phyloP scores from a whole-genome alignment of 441 rosid genomes.

The Cnidoscolus chayamansa region DNA sequence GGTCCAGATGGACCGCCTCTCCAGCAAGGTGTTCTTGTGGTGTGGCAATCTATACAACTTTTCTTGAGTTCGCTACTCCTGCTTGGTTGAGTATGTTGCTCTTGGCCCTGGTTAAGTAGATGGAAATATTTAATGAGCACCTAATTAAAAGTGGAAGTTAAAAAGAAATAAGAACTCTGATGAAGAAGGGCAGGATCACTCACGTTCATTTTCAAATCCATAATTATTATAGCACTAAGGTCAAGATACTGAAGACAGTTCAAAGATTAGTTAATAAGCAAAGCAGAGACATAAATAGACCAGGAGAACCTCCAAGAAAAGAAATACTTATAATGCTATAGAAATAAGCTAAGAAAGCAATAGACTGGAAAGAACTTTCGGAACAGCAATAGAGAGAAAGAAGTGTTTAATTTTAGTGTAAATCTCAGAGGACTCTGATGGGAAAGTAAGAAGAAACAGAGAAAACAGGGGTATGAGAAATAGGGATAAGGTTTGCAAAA shows the following conservation, averaged over 20 bases:
- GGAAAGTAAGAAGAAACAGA: not conserved
- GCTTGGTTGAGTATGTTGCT: not conserved
- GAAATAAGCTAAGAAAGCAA: not conserved
- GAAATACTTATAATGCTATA: no score
- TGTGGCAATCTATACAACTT: slow-evolving; percentile 77
- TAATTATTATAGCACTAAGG: not conserved
- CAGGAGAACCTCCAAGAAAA: not conserved
- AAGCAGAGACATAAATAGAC: not conserved
- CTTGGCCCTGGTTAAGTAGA: slow-evolving; percentile 18
- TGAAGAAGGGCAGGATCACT: slow-evolving; percentile 4
- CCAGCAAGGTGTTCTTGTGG: slow-evolving; percentile 89
- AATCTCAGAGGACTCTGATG: not conserved
- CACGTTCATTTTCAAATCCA: slow-evolving; percentile 27
- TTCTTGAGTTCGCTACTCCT: slow-evolving; percentile 36
- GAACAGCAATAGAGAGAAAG: not conserved
- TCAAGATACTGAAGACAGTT: not conserved
- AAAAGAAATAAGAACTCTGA: not conserved
- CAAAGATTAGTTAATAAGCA: not conserved
- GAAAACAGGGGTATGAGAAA: not conserved
- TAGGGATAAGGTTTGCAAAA: not conserved
- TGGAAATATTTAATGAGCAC: not conserved
- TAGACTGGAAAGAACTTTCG: no score
- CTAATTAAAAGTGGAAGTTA: no score
- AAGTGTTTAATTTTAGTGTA: not conserved
- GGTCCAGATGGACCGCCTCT: slow-evolving; percentile 94